These are phyloP conservation scores for Pseudonitzschia pungens DNA, from an alignment of 108 stramenopile genomes.

Conservation along the genomic window DNA sequence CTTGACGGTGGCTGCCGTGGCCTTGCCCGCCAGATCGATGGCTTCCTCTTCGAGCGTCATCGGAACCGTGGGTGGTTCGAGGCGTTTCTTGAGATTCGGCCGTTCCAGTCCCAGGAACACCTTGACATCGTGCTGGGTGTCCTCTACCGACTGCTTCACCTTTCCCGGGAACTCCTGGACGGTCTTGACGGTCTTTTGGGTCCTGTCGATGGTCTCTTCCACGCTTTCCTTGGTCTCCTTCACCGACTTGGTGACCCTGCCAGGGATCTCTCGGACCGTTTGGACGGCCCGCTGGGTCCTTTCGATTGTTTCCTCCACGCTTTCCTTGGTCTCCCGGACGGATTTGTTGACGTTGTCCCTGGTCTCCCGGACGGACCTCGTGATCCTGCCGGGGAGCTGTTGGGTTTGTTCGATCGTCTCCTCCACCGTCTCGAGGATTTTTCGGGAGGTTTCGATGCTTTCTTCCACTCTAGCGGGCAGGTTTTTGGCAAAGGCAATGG, in stretches of 20 bases:
- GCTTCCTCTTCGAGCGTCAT: conserved; percentile 10
- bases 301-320: conserved; percentile 18
- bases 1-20: conserved; percentile 9
- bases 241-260: conserved; percentile 5
- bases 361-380: neutral
- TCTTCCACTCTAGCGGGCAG: neutral
- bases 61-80: conserved; percentile 25
- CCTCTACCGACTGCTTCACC: conserved; percentile 15
- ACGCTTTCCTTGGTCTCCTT: neutral
- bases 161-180: conserved; percentile 16
- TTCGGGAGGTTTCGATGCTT: conserved; percentile 18
- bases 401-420: neutral
- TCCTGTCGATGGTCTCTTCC: conserved; percentile 17
- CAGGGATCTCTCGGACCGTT: conserved; percentile 8
- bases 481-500: neutral
- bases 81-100: conserved; percentile 5
- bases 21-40: conserved; percentile 17
- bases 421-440: conserved; percentile 17
- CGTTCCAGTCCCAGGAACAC: conserved; percentile 37
- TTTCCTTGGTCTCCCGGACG: conserved; percentile 21
- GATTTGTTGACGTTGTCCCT: neutral
- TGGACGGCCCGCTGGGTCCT: conserved; percentile 14
- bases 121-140: conserved; percentile 22
- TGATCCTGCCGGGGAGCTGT: conserved; percentile 10
- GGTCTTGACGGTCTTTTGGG: conserved; percentile 21